phyloP scores from a whole-genome alignment of 768 basidiomycete species.

The Melanogaster broomeanus region DNA sequence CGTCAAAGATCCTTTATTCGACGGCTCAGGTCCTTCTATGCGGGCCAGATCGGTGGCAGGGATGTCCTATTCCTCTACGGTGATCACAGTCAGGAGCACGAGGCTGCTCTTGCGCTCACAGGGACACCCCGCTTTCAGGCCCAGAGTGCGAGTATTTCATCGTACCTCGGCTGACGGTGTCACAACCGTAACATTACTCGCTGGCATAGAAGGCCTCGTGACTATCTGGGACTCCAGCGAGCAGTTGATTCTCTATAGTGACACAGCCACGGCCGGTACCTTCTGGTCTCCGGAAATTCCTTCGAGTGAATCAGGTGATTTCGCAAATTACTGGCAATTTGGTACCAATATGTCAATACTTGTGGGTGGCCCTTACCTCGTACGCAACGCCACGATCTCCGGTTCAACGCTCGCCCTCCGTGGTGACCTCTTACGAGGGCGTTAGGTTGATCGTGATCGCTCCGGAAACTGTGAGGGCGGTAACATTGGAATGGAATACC shows the following conservation, averaged over 20 bases:
- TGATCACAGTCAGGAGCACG: constrained; percentile 54
- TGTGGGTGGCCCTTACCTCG: constrained; percentile 65
- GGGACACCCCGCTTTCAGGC: constrained; percentile 46
- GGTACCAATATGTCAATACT: constrained; percentile 73
- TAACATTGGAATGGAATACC: constrained; percentile 75
- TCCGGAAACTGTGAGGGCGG: constrained; percentile 47
- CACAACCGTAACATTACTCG: constrained; percentile 54
- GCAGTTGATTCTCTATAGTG: constrained; percentile 69
- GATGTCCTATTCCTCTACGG: constrained; percentile 69
- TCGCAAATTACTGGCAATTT: constrained; percentile 68
- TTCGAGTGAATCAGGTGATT: constrained; percentile 35
- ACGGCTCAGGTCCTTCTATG: constrained; percentile 75
- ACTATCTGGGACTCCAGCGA: constrained; percentile 66
- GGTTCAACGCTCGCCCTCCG: constrained; percentile 54
- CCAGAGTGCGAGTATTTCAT: constrained; percentile 26
- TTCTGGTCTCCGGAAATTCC: constrained; percentile 78
- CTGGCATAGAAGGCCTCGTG: constrained; percentile 58
- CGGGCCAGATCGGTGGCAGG: constrained; percentile 58
- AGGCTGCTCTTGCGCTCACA: constrained; percentile 46
- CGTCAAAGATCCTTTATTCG: constrained; percentile 61
- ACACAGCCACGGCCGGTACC: constrained; percentile 62
- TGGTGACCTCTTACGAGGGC: constrained; percentile 68
- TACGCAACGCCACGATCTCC: constrained; percentile 53
- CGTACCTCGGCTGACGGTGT: constrained; percentile 21
- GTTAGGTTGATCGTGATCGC: constrained; percentile 65